These are phyloP conservation scores for Cadophora sp. DNA, from an alignment of 2,329 filamentous ascomycete species.

Conservation along the genomic window DNA sequence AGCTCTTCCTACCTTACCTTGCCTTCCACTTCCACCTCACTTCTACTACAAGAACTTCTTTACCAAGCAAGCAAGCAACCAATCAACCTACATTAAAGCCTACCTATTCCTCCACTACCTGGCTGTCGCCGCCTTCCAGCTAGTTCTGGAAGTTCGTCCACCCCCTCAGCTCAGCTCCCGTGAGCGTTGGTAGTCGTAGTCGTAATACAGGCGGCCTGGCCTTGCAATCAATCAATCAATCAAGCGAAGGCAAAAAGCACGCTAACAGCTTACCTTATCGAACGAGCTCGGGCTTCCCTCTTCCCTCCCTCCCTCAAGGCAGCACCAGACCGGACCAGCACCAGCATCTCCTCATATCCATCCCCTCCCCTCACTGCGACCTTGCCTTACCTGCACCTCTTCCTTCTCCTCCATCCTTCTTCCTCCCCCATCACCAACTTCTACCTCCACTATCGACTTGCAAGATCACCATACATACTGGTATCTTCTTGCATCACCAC, in stretches of 20 bases:
- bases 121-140: not conserved
- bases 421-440: constrained; percentile 19
- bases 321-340: too few species aligned
- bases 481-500: constrained; percentile 17
- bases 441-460: not conserved
- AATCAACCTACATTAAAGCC: not conserved
- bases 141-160: not conserved
- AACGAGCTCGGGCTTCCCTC: not conserved
- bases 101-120: not conserved
- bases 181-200: too few species aligned
- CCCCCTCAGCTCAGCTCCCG: constrained; percentile 1
- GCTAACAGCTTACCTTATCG: constrained; percentile 17
- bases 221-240: not conserved
- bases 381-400: constrained; percentile 30
- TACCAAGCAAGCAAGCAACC: not conserved
- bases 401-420: constrained; percentile 24
- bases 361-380: too few species aligned
- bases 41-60: not conserved
- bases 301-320: not conserved
- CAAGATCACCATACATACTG: constrained; percentile 21
- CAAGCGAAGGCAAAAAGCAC: not conserved
- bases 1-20: too few species aligned
- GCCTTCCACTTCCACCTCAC: not conserved
- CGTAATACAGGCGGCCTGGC: not conserved
- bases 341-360: too few species aligned